Percentiles rank a stretch among this genome's conserved stretches.
Evolutionary conservation across 2,329 filamentous ascomycete genomes (phyloP).

Genomic region (Fusarium sp.): DNA sequence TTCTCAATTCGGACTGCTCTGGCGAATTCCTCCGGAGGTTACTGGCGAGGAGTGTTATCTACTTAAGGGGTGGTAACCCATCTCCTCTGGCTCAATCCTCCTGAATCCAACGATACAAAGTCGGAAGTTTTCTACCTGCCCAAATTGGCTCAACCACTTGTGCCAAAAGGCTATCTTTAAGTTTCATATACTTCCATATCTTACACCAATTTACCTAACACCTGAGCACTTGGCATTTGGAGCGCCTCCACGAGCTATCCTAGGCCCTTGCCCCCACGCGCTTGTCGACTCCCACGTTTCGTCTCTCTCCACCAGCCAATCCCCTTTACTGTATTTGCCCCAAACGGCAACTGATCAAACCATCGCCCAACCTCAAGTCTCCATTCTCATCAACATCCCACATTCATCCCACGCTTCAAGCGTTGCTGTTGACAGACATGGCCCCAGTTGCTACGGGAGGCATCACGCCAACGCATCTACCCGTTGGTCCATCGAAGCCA

Average conservation of each 20-base stretch:
- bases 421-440: slow-evolving; percentile 53
- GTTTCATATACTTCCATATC: slow-evolving; percentile 24
- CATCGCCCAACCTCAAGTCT: slow-evolving; percentile 44
- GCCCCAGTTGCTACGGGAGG: slow-evolving; percentile 63
- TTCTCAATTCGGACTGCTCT: slow-evolving; percentile 36
- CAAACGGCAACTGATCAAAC: slow-evolving; percentile 52
- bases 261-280: slow-evolving; percentile 45
- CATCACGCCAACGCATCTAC: slow-evolving; percentile 58
- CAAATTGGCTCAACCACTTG: slow-evolving; percentile 30
- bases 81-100: slow-evolving; percentile 27
- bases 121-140: slow-evolving; percentile 14
- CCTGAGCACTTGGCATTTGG: slow-evolving; percentile 39
- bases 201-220: slow-evolving; percentile 21
- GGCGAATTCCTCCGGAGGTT: slow-evolving; percentile 25
- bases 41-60: slow-evolving; percentile 40
- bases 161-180: slow-evolving; percentile 26
- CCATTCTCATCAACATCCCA: slow-evolving; percentile 53
- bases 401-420: slow-evolving; percentile 72
- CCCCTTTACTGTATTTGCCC: slow-evolving; percentile 42
- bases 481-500: slow-evolving; percentile 56
- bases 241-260: slow-evolving; percentile 45
- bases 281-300: slow-evolving; percentile 45
- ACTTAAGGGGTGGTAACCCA: slow-evolving; percentile 48
- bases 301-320: slow-evolving; percentile 46
- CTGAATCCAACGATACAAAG: slow-evolving; percentile 32